Evolutionary conservation across 805 yeast species (phyloP).

Genomic region (Teunomyces funiuensis): DNA sequence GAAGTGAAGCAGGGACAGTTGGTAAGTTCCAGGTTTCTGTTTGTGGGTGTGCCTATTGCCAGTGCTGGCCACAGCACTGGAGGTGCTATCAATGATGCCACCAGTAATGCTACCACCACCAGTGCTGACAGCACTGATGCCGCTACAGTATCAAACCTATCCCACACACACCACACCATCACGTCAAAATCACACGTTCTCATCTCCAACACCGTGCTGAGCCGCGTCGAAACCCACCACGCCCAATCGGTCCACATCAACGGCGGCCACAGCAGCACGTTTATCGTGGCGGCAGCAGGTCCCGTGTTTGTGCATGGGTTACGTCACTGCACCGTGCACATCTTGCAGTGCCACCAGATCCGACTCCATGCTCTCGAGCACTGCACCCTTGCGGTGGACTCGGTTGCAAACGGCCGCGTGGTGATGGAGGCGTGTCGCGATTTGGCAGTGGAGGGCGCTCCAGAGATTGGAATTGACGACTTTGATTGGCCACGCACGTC

Average conservation of each 20-base stretch:
- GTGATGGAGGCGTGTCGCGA: constrained; percentile 31
- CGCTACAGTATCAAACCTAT: background rate
- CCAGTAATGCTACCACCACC: too few relatives aligned
- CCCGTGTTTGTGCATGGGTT: constrained; percentile 30
- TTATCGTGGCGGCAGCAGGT: constrained; percentile 24
- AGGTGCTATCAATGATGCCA: too few relatives aligned
- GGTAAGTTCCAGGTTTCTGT: constrained; percentile 20
- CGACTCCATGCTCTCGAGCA: constrained; percentile 24
- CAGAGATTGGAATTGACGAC: constrained; percentile 27
- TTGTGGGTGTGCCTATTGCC: constrained; percentile 36
- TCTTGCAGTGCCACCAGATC: constrained; percentile 29
- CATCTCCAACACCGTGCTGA: constrained; percentile 13
- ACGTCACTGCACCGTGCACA: constrained; percentile 15
- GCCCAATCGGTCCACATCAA: constrained; percentile 25
- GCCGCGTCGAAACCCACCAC: constrained; percentile 2
- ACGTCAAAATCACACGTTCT: constrained; percentile 10
- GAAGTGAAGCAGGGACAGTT: constrained; percentile 18
- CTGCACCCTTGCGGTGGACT: constrained; percentile 16
- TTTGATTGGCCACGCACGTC: constrained; percentile 23
- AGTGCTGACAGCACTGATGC: too few relatives aligned
- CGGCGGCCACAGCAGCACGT: constrained; percentile 14
- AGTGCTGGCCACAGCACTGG: too few relatives aligned
- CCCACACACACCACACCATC: constrained; percentile 2
- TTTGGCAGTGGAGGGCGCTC: constrained; percentile 11
- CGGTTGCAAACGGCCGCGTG: constrained; percentile 22